These are phyloP conservation scores for Lyophyllum atratum DNA, from an alignment of 768 basidiomycete genomes.

Conservation along the genomic window DNA sequence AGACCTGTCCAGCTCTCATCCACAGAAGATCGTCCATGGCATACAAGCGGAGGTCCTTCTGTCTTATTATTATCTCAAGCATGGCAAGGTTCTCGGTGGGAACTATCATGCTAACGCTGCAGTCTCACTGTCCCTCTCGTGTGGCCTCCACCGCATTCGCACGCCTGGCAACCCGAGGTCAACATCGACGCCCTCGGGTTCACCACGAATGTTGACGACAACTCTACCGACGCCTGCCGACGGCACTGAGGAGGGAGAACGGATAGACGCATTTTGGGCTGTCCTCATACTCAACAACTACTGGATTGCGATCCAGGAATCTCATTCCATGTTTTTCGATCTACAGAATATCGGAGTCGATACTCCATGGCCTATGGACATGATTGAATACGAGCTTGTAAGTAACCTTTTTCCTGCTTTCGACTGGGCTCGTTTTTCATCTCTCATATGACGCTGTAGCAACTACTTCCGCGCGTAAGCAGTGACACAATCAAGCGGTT, in stretches of 20 bases:
- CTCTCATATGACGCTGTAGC: constrained; percentile 7
- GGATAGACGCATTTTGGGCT: constrained; percentile 36
- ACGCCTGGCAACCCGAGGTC: constrained; percentile 2
- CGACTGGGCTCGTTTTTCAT: not conserved
- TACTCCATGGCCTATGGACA: constrained; percentile 37
- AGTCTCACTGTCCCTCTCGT: constrained; percentile 38
- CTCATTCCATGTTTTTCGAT: constrained; percentile 43
- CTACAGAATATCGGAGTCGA: constrained; percentile 32
- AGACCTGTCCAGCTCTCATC: constrained; percentile 40
- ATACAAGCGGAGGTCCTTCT: constrained; percentile 57
- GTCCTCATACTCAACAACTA: constrained; percentile 43
- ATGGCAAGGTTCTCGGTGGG: constrained; percentile 46
- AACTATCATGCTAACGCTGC: constrained; percentile 52
- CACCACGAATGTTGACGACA: constrained; percentile 24
- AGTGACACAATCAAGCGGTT: constrained; percentile 30
- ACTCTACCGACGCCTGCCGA: constrained; percentile 24
- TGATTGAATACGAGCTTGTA: constrained; percentile 16
- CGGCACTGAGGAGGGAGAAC: constrained; percentile 29
- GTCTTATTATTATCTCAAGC: constrained; percentile 50
- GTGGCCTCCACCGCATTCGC: constrained; percentile 37
- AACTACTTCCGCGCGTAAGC: constrained; percentile 14
- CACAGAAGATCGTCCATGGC: constrained; percentile 38
- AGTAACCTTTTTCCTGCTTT: not conserved
- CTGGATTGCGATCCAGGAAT: constrained; percentile 45
- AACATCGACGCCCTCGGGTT: not conserved